Evolutionary conservation across 2,329 filamentous ascomycete genomes (phyloP), one percentile per base, ranked within the genome.

Genomic region (Aureobasidium sp.): DNA sequence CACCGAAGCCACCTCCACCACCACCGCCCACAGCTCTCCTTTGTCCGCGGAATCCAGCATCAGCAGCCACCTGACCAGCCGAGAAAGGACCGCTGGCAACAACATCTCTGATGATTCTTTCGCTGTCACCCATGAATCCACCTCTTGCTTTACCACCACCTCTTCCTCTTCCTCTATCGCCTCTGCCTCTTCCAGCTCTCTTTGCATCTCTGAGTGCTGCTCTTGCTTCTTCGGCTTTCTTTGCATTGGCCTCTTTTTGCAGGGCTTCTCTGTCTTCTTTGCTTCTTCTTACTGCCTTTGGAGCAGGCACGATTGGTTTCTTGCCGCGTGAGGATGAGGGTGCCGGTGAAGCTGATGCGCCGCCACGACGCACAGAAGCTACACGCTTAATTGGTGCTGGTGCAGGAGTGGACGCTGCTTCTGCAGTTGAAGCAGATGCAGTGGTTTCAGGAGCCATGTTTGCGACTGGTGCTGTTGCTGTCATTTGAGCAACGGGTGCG

Each of bases 51-150:
- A 41, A 63, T 6, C 62, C 61, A 29, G 47, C 63, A 46, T 69
- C 69, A 17, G 62, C 63, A 43, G 48, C 63, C 12, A 71, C 69
- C 43, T 70, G 66, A 8, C 73, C 73, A 41, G 66, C 63, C 26
- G 75, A 75, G 63, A 79, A 79, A 0, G 76, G 76, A 36, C 77
- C 77, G 59, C 73, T 77, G 41, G 74, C 71, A 7, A 71, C 70
- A 24, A 65, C 63, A 9, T 69, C 67, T 17, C 63, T 55, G 39
- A 65, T 64, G 27, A 63, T 59, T 37, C 68, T 66, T 43, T 67
- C 69, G 13, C 66, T 64, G 56, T 72, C 71, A 26, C 73, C 71
- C 69, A 76, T 77, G 65, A 75, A 79, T 8, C 78, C 77, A 64
- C 77, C 77, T 68, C 77, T 68, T n/a, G 69, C 70, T 63, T 71